Percentiles rank a stretch among this genome's conserved stretches.
Conservation (phyloP, 1,284 basidiomycete genomes). For the Rhodotorula sp. region DNA sequence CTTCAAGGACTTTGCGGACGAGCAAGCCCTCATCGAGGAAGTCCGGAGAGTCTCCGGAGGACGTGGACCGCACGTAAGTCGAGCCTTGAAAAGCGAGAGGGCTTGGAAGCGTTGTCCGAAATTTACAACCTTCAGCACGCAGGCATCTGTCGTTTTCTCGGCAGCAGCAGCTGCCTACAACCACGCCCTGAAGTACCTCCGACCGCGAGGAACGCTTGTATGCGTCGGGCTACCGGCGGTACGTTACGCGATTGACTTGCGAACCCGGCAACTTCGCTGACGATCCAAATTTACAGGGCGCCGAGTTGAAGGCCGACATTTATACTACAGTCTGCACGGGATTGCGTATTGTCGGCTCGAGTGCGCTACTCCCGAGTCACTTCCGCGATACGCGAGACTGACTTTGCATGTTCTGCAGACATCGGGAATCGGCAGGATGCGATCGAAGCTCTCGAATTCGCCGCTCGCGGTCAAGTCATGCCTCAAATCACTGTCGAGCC, state of each 20-base stretch:
- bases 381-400: not conserved
- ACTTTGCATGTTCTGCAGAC: constrained; percentile 11
- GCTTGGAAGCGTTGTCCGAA: not conserved
- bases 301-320: constrained; percentile 20
- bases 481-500: constrained; percentile 53
- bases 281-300: not conserved
- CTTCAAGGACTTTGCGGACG: constrained; percentile 24
- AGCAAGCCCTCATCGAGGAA: constrained; percentile 13
- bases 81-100: too few relatives aligned
- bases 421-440: constrained; percentile 62
- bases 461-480: constrained; percentile 44
- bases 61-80: constrained; percentile 19
- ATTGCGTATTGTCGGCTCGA: constrained; percentile 36
- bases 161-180: constrained; percentile 52
- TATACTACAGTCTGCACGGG: constrained; percentile 56
- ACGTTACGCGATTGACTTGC: not conserved
- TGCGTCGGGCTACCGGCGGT: constrained; percentile 36
- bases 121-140: too few relatives aligned
- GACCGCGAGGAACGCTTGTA: constrained; percentile 37
- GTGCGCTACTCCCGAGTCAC: not conserved
- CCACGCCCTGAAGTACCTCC: constrained; percentile 33
- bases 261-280: not conserved
- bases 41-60: constrained; percentile 30
- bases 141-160: constrained; percentile 65
- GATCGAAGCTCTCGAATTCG: constrained; percentile 54